Evolutionary conservation across 2,329 filamentous ascomycete species (phyloP).

Genomic region (Clonostachys chloroleuca): DNA sequence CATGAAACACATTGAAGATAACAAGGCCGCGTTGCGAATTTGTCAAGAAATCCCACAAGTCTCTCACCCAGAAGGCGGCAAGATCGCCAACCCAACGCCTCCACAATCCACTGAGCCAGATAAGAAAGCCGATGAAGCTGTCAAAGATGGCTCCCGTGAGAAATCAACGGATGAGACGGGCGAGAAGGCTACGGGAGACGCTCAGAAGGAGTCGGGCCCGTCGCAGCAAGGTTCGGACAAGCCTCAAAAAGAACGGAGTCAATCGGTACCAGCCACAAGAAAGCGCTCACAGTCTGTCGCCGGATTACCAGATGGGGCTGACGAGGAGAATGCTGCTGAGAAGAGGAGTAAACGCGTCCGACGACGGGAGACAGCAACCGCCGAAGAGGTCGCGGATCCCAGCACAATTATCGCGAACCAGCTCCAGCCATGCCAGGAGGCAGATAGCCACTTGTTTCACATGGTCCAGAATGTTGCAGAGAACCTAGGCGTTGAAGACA

Average conservation of each 20-base stretch:
- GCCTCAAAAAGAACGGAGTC: conserved; percentile 21
- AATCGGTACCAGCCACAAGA: conserved; percentile 39
- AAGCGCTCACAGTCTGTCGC: conserved; percentile 61
- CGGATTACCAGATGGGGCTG: conserved; percentile 48
- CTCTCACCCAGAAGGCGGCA: too few species aligned
- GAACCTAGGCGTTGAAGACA: conserved; percentile 48
- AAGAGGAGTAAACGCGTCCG: conserved; percentile 64
- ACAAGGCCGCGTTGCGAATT: conserved; percentile 15
- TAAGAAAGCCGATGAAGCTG: conserved; percentile 3
- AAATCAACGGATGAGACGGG: conserved; percentile 2
- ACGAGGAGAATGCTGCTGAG: conserved; percentile 53
- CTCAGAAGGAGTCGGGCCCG: neutral
- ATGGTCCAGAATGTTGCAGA: conserved; percentile 51
- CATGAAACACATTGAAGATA: conserved; percentile 21
- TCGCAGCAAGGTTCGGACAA: conserved; percentile 5
- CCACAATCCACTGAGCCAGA: too few species aligned
- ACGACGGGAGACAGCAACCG: conserved; percentile 46
- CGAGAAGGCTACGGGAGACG: conserved; percentile 1
- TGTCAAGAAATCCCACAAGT: conserved; percentile 15
- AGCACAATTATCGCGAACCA: conserved; percentile 48
- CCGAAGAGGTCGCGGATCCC: conserved; percentile 48
- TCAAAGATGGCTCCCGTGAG: conserved; percentile 1
- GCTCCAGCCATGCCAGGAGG: conserved; percentile 51
- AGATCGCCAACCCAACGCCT: too few species aligned
- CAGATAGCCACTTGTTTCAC: conserved; percentile 51